Evolutionary conservation across 208 protist species (phyloP).

Genomic region (Wallacemonas collosoma): DNA sequence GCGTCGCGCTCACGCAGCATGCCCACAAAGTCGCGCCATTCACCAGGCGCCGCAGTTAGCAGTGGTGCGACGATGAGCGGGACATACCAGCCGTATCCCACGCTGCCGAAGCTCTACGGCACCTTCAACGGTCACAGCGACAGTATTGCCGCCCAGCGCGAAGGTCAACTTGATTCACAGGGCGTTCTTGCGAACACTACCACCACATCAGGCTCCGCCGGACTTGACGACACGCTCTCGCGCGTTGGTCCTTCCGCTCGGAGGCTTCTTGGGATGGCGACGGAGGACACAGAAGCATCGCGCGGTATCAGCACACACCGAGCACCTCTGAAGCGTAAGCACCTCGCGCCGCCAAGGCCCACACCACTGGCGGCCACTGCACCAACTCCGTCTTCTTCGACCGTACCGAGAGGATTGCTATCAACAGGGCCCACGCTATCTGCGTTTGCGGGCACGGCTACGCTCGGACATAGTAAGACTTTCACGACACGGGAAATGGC

Average conservation of each 20-base stretch:
- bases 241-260: slow-evolving; percentile 58
- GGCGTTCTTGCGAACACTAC: too few species aligned
- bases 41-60: background rate
- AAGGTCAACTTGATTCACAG: too few species aligned
- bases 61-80: background rate
- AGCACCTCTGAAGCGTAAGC: background rate
- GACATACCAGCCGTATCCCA: slow-evolving; percentile 8
- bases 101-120: slow-evolving; percentile 32
- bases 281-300: slow-evolving; percentile 4
- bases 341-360: background rate
- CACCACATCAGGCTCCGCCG: background rate
- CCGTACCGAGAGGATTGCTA: slow-evolving; percentile 1
- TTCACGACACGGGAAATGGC: slow-evolving; percentile 16
- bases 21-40: background rate
- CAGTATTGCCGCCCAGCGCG: slow-evolving; percentile 20
- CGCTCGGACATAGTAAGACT: background rate
- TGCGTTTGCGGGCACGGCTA: slow-evolving; percentile 6
- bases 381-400: slow-evolving; percentile 19
- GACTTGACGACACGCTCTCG: slow-evolving; percentile 29
- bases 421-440: background rate
- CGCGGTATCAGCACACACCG: background rate
- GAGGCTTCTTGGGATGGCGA: slow-evolving; percentile 32
- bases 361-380: slow-evolving; percentile 18
- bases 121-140: slow-evolving; percentile 17
- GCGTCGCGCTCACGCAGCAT: background rate